Conservation (phyloP, 2,329 filamentous ascomycete species). For the Colletotrichum zoysiae region DNA sequence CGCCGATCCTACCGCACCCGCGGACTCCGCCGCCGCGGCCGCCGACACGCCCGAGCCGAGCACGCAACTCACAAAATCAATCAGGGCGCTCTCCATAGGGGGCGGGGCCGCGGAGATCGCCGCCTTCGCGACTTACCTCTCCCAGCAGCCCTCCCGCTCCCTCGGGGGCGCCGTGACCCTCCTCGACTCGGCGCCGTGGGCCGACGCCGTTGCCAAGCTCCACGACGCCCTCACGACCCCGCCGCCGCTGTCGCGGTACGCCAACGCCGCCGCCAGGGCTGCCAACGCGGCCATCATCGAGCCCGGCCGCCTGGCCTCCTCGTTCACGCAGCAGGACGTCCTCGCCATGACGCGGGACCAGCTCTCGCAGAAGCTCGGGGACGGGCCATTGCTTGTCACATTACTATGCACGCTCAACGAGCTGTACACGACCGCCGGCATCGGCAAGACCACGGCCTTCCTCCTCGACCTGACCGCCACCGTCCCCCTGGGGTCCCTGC, state of each 20-base stretch:
- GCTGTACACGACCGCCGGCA: constrained; percentile 83
- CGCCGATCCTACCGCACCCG: neutral
- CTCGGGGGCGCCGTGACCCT: constrained; percentile 64
- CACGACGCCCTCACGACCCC: constrained; percentile 66
- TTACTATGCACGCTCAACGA: constrained; percentile 97
- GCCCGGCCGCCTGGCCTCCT: constrained; percentile 53
- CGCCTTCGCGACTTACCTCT: constrained; percentile 62
- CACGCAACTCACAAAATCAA: constrained; percentile 24
- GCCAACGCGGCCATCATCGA: constrained; percentile 60
- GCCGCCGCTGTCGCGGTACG: constrained; percentile 64
- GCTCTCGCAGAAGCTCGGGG: constrained; percentile 51
- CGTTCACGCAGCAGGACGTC: constrained; percentile 63
- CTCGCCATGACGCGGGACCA: constrained; percentile 55
- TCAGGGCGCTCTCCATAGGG: constrained; percentile 63
- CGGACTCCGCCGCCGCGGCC: neutral
- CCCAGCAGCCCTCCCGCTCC: constrained; percentile 42
- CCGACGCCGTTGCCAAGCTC: constrained; percentile 70
- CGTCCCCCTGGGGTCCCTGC: constrained; percentile 70
- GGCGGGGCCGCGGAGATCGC: constrained; percentile 74
- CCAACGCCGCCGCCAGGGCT: constrained; percentile 60
- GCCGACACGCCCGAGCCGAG: constrained; percentile 7
- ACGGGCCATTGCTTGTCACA: constrained; percentile 72
- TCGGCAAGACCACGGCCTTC: constrained; percentile 80
- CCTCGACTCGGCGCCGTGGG: constrained; percentile 89
- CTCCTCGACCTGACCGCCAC: constrained; percentile 75